phyloP scores from a whole-genome alignment of 768 basidiomycete genomes.

The Pseudohyphozyma bogoriensis region DNA sequence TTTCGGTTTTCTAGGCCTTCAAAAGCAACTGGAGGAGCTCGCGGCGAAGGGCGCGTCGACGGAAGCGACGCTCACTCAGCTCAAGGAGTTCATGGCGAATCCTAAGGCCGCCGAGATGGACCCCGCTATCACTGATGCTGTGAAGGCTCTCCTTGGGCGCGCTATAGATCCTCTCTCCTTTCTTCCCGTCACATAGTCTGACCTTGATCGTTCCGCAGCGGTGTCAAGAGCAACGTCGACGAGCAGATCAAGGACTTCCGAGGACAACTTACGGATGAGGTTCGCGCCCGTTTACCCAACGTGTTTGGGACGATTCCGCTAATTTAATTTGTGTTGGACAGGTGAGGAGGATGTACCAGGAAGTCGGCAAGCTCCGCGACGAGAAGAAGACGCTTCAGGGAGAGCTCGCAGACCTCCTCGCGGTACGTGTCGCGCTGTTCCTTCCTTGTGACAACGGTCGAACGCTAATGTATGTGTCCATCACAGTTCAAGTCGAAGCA shows the following conservation, averaged over 20 bases:
- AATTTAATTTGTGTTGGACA: neutral
- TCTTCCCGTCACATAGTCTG: no score
- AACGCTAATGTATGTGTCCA: no score
- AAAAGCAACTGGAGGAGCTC: constrained; percentile 11
- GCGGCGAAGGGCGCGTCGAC: constrained; percentile 1
- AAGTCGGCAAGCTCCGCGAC: constrained; percentile 25
- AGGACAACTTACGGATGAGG: constrained; percentile 22
- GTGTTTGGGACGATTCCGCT: neutral
- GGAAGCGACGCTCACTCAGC: constrained; percentile 1
- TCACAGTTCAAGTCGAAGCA: no score
- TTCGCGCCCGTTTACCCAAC: neutral
- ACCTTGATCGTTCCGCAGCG: neutral
- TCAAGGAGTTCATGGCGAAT: no score
- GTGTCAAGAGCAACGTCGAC: constrained; percentile 13
- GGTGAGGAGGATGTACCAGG: constrained; percentile 27
- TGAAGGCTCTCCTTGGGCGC: constrained; percentile 14
- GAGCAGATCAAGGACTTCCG: constrained; percentile 23
- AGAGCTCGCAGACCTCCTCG: constrained; percentile 21
- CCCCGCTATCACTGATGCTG: constrained; percentile 15
- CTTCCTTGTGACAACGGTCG: neutral
- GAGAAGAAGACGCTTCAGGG: constrained; percentile 20
- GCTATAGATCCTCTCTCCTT: neutral
- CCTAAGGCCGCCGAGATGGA: constrained; percentile 23
- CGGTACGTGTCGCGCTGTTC: neutral
- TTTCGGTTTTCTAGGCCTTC: constrained; percentile 1